A percentile compares a stretch with the other conserved stretches of the same genome.
Conservation (phyloP, 2,329 filamentous ascomycete genomes). For the Sclerotinia glacialis region DNA sequence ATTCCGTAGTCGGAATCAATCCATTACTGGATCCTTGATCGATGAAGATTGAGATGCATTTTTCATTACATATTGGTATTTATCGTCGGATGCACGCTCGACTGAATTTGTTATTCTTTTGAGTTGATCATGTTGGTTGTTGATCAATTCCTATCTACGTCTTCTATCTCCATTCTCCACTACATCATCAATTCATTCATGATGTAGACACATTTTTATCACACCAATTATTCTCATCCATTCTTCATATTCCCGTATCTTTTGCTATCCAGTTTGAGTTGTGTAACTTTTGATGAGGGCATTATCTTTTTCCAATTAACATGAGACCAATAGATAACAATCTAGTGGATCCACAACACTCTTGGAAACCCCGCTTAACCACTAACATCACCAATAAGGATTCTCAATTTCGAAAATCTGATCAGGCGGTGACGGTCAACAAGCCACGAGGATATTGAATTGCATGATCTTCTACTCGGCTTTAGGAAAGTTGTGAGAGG, state of each 20-base stretch:
- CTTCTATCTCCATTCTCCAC: not conserved
- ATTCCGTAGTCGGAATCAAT: conserved; percentile 17
- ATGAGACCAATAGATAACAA: conserved; percentile 20
- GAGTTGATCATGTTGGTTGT: not conserved
- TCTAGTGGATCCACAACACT: conserved; percentile 13
- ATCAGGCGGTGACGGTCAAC: conserved; percentile 15
- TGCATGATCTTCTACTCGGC: conserved; percentile 1
- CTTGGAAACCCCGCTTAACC: conserved; percentile 7
- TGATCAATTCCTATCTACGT: not conserved
- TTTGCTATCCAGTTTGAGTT: not conserved
- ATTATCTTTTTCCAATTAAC: conserved; percentile 6
- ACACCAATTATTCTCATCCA: not conserved
- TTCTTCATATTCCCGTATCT: conserved; percentile 1
- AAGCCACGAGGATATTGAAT: not conserved
- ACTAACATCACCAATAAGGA: conserved; percentile 12
- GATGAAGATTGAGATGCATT: not conserved
- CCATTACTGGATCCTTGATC: conserved; percentile 12
- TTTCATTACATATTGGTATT: conserved; percentile 14
- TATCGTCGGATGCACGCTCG: not conserved
- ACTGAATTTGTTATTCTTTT: not conserved
- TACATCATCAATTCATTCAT: not conserved
- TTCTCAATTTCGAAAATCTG: not conserved
- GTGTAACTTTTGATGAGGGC: conserved; percentile 5
- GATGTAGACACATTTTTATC: not conserved
- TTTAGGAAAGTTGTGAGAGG: not conserved